These are phyloP conservation scores for Schizosaccharomyces osmophilus DNA, from an alignment of 805 yeast species.

Conservation along the genomic window DNA sequence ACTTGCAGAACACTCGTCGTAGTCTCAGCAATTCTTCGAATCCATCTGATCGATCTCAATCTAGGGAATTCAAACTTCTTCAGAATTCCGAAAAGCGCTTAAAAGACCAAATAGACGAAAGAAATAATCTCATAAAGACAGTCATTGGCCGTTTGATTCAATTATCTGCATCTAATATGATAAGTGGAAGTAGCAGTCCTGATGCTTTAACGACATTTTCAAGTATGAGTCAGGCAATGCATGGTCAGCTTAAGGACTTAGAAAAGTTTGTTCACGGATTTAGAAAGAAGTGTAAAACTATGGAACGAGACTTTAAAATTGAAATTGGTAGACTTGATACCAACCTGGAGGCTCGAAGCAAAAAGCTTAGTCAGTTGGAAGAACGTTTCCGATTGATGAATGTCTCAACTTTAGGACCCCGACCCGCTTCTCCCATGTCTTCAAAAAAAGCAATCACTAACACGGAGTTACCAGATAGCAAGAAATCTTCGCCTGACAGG, in stretches of 20 bases:
- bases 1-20: neutral
- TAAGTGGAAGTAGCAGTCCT: neutral
- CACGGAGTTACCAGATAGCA: neutral
- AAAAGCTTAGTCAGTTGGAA: neutral
- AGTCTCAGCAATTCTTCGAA: neutral
- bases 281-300: neutral
- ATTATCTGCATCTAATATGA: neutral
- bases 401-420: neutral
- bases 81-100: neutral
- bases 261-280: neutral
- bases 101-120: neutral
- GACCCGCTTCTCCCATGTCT: neutral
- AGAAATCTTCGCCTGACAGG: neutral
- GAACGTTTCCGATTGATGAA: neutral
- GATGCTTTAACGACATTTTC: neutral
- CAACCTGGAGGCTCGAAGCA: neutral
- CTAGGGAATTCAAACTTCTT: neutral
- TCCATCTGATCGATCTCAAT: neutral
- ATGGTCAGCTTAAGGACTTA: neutral
- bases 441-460: neutral
- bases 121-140: neutral
- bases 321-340: slow-evolving; percentile 2
- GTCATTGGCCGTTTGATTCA: neutral
- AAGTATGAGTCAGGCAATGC: neutral
- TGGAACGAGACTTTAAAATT: slow-evolving; percentile 3